phyloP scores from a whole-genome alignment of 225 moss, liverwort and hornwort species.

The Pleurozium schreberi region DNA sequence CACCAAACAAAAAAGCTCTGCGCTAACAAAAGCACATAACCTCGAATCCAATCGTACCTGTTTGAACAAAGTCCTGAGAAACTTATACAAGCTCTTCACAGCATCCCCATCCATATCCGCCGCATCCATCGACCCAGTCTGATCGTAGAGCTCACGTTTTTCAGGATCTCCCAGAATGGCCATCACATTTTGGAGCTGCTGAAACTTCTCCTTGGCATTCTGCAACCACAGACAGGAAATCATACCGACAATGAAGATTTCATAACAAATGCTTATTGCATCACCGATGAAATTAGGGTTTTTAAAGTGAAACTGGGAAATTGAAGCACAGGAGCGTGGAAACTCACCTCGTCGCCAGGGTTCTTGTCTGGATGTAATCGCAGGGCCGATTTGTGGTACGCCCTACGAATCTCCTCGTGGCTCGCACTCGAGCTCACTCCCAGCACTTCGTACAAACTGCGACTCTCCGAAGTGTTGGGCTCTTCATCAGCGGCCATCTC shows the following conservation, averaged over 20 bases:
- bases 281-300: neutral
- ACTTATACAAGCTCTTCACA: slow-evolving; percentile 64
- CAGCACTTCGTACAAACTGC: slow-evolving; percentile 48
- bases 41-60: slow-evolving; percentile 29
- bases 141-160: slow-evolving; percentile 78
- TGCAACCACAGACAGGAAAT: neutral
- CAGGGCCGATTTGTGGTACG: slow-evolving; percentile 87
- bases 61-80: slow-evolving; percentile 63
- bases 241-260: neutral
- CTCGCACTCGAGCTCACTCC: slow-evolving; percentile 61
- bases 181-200: slow-evolving; percentile 85
- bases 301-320: neutral
- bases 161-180: slow-evolving; percentile 79
- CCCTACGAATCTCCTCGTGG: slow-evolving; percentile 78
- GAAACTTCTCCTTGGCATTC: slow-evolving; percentile 94
- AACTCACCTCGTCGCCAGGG: slow-evolving; percentile 63
- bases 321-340: too few species aligned
- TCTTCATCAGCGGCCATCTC: slow-evolving; percentile 6
- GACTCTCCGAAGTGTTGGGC: slow-evolving; percentile 17
- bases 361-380: slow-evolving; percentile 96
- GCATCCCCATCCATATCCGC: slow-evolving; percentile 71
- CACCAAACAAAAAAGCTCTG: neutral
- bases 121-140: slow-evolving; percentile 81
- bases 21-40: neutral
- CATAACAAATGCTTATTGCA: neutral